Conservation (phyloP, 805 yeast species). For the Kuraishia piskuri region DNA sequence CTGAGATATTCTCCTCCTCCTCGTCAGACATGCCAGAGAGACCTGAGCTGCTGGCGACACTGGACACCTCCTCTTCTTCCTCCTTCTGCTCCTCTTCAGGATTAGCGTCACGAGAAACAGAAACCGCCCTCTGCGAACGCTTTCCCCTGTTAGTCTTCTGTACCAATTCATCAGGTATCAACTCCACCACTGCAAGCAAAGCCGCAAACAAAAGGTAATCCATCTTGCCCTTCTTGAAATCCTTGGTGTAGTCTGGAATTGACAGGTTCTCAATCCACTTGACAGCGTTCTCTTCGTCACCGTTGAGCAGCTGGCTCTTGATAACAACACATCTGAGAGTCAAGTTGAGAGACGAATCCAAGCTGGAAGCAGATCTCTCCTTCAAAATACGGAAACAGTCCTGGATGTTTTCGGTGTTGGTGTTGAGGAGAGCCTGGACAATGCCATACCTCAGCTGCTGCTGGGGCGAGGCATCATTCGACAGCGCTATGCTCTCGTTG, state of each 20-base stretch:
- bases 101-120: not conserved
- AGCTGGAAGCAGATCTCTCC: not conserved
- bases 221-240: slow-evolving; percentile 10
- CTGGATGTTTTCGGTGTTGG: slow-evolving; percentile 12
- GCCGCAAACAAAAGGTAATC: slow-evolving; percentile 18
- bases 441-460: slow-evolving; percentile 8
- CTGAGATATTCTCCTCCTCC: not conserved
- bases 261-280: slow-evolving; percentile 16
- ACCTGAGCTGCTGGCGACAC: not conserved
- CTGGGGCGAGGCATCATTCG: slow-evolving; percentile 6
- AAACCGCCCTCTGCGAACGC: slow-evolving; percentile 1
- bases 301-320: slow-evolving; percentile 15
- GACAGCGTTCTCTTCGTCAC: slow-evolving; percentile 8
- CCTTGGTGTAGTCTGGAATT: slow-evolving; percentile 14
- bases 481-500: not conserved
- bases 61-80: slow-evolving; percentile 3
- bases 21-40: not conserved
- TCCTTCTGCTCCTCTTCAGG: slow-evolving; percentile 1
- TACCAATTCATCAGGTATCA: slow-evolving; percentile 9
- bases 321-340: slow-evolving; percentile 17
- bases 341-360: slow-evolving; percentile 1
- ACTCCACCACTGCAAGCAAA: slow-evolving; percentile 14
- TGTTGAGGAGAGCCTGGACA: slow-evolving; percentile 12
- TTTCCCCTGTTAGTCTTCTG: not conserved
- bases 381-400: slow-evolving; percentile 8